Base-by-base conservation (phyloP, 2,329 filamentous ascomycete genomes). In the Monilinia laxa region DNA sequence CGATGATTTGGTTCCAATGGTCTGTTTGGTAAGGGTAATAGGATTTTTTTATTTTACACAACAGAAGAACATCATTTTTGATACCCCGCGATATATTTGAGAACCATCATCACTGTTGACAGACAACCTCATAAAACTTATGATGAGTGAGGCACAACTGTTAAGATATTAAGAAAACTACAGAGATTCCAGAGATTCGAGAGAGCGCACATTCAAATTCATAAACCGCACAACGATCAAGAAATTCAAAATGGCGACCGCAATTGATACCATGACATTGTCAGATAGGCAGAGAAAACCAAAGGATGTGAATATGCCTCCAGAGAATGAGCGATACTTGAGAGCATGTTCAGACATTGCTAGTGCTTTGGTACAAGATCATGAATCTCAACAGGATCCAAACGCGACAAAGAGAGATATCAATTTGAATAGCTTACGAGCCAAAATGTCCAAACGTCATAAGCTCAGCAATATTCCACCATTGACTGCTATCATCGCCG, bases 281-380 rank as follows among this genome's bases (percentile, higher is more conserved):
- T 75, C 80, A 18, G 81, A 82, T 72, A 81, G 82, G 72, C 76
- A 76, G 71, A 83, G 83, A 69, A 77, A 84, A 40, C 84, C 87
- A 73, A 95, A 92, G 79, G 90, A 84, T 62, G 35, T 86, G 74
- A 92, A 93, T 73, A 84, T 97, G 16, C 86, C 92, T 2, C 92
- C 95, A 35, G 95, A 99, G 80, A 97, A 93, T 79, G 95, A 99
- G 80, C 89, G 95, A 63, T 97, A 91, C 78, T 86, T 98, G 78
- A 87, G 93, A 78, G 95, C 93, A 73, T 99, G 96, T 79, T 93
- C 94, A 70, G 96, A 99, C 74, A 93, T 99, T 75, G 94, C 93
- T 63, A 96, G 92, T 76, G 90, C 90, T 64, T 85, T 99, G 58
- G 97, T 99, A 73, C 92, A 97, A 76, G 94, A 98, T 75, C 92